Evolutionary conservation across 768 basidiomycete genomes (phyloP).

Genomic region (Tephrocybe rancida): DNA sequence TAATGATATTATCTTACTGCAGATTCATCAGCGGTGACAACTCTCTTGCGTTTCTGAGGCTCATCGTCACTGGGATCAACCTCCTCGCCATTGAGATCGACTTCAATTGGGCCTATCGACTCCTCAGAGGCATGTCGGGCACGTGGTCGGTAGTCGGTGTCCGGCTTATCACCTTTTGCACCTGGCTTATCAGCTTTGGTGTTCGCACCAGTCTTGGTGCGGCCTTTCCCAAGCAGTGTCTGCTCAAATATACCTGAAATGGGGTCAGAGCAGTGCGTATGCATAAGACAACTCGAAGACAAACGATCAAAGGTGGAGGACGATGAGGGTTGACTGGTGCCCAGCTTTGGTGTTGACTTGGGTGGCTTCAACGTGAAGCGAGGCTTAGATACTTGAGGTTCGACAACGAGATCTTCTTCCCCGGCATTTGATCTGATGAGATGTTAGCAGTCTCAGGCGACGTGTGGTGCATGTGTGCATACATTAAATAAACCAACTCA

Average conservation of each 20-base stretch:
- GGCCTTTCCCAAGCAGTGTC: not conserved
- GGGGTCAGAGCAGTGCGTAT: too few species aligned
- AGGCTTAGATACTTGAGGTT: not conserved
- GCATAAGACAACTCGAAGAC: too few species aligned
- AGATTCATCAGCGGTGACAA: too few species aligned
- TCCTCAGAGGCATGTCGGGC: constrained; percentile 3
- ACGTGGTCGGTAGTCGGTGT: not conserved
- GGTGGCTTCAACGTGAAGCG: too few species aligned
- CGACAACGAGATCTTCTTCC: not conserved
- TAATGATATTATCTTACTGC: too few species aligned
- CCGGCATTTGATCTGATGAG: constrained; percentile 2
- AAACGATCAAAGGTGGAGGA: too few species aligned
- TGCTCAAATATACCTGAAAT: not conserved
- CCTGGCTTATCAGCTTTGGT: not conserved
- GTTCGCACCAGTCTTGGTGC: too few species aligned
- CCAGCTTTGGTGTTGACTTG: too few species aligned
- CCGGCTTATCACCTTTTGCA: too few species aligned
- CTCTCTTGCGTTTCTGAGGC: not conserved
- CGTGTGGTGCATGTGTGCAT: not conserved
- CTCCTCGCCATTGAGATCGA: not conserved
- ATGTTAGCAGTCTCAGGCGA: not conserved
- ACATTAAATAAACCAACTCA: constrained; percentile 5
- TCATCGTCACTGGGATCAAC: not conserved
- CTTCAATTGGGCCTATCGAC: not conserved
- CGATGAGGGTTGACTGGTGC: too few species aligned